These are phyloP conservation scores for Wilcoxina mikolae DNA, from an alignment of 495 filamentous ascomycete genomes.

Conservation along the genomic window DNA sequence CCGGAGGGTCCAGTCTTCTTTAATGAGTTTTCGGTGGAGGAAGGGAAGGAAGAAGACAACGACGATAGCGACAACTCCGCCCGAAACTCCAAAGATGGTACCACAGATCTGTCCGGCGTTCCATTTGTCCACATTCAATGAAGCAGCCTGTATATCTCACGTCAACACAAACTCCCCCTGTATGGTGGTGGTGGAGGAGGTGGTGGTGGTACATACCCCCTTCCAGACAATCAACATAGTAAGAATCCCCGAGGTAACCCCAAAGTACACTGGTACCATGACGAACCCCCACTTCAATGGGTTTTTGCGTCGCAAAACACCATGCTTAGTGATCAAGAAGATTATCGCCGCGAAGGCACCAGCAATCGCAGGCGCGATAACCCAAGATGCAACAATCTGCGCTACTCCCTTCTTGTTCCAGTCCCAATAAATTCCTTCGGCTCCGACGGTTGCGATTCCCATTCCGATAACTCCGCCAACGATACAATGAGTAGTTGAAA, in stretches of 20 bases:
- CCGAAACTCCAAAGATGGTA: conserved; percentile 44
- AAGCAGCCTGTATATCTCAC: no score
- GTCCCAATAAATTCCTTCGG: conserved; percentile 40
- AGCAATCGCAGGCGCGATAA: conserved; percentile 48
- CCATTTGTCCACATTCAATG: conserved; percentile 36
- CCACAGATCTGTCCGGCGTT: conserved; percentile 39
- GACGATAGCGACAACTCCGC: conserved; percentile 38
- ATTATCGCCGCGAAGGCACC: conserved; percentile 45
- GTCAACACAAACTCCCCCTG: no score
- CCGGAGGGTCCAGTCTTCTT: conserved; percentile 41
- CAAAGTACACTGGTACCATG: conserved; percentile 49
- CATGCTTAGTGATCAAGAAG: conserved; percentile 49
- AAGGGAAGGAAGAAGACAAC: conserved; percentile 49
- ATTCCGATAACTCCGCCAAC: conserved; percentile 49
- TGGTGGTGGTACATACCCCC: no score
- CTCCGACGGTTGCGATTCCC: conserved; percentile 44
- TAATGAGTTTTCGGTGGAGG: conserved; percentile 43
- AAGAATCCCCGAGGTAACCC: conserved; percentile 43
- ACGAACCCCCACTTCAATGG: conserved; percentile 44
- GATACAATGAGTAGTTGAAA: conserved; percentile 52
- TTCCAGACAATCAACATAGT: conserved; percentile 51
- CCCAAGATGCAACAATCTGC: conserved; percentile 47
- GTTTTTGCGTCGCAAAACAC: conserved; percentile 44
- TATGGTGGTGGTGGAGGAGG: no score
- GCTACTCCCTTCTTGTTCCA: conserved; percentile 39